Evolutionary conservation across 257 asterid species (phyloP), one percentile per base, ranked within the genome.

Genomic region (Solanum gracilifrons): DNA sequence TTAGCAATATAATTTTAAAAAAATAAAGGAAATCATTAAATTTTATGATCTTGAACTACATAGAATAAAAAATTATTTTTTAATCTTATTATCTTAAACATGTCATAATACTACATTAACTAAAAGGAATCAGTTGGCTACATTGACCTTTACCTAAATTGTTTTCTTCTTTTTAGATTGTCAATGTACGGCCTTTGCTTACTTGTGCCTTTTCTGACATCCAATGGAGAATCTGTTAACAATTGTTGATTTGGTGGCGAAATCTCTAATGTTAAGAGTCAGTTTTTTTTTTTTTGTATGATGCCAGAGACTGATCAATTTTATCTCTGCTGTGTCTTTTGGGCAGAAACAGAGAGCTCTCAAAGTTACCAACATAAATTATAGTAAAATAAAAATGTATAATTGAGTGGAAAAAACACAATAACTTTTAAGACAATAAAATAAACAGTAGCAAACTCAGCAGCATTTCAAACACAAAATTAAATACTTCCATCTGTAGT

Each of bases 1-100:
- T 58, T 58, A 3, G 2, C 1, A 58, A 0, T 18, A 21, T 15
- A 51, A 0, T 15, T 48, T 48, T 48, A 0, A 2, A 55, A 20
- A 55, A 55, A 58, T 3, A 58, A 20, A 58, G 25, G 1, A 1
- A 21, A 58, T 1, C 1, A 20, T 58, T 7, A 6, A 3, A 20
- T 7, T 58, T 58, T 58, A 58, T 20, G 27, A 3, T 20, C 11
- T 7, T 58, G 1, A 21, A 58, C 66, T 20, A 58, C 66, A 18
- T 20, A 58, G 1, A 6, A 58, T 58, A 58, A 7, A 55, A 55
- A 7, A 48, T 5, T 55, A 0, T 1, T 6, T 55, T 55, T 55
- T 55, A 20, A 20, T 20, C 1, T 48, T 48, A 48, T 5, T 5
- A 48, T 48, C 9, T 0, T 5, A 48, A 48, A 16, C 23, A 48